Conservation (phyloP, 2,329 filamentous ascomycete genomes). For the Aspergillus costaricaensis region DNA sequence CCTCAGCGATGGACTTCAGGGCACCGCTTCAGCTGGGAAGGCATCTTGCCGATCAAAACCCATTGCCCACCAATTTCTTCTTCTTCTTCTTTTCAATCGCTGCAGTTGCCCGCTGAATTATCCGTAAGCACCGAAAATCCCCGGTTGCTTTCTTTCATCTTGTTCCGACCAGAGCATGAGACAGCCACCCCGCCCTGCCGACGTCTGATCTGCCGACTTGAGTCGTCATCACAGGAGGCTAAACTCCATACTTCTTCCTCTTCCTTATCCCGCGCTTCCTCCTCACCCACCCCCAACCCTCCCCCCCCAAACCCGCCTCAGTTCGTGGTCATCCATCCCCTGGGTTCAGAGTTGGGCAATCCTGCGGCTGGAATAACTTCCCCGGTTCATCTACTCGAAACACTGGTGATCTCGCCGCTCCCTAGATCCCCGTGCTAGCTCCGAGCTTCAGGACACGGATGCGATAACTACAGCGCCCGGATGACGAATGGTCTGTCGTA, state of each 20-base stretch:
- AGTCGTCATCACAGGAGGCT: conserved; percentile 10
- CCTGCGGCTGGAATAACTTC: not conserved
- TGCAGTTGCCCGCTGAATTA: not conserved
- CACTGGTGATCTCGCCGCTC: not conserved
- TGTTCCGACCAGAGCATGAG: not conserved
- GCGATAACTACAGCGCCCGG: conserved; percentile 26
- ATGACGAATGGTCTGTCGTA: conserved; percentile 42
- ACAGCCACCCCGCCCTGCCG: conserved; percentile 2
- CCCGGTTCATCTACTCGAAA: not conserved
- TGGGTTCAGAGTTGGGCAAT: not conserved
- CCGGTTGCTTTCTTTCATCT: not conserved
- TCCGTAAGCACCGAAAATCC: not conserved
- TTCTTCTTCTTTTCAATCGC: conserved; percentile 2
- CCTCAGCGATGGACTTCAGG: not conserved
- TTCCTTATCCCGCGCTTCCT: conserved; percentile 5
- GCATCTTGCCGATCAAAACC: conserved; percentile 4
- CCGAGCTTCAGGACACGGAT: conserved; percentile 23
- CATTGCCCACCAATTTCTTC: not conserved
- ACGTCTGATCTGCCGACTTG: conserved; percentile 6
- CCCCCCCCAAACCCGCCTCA: not conserved
- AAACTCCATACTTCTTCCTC: conserved; percentile 10
- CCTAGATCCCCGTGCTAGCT: not conserved
- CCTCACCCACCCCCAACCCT: conserved; percentile 1
- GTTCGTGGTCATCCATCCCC: not conserved
- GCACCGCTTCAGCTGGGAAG: not conserved